Evolutionary conservation across 2,329 filamentous ascomycete genomes (phyloP).

Genomic region (Botrytis galanthina): DNA sequence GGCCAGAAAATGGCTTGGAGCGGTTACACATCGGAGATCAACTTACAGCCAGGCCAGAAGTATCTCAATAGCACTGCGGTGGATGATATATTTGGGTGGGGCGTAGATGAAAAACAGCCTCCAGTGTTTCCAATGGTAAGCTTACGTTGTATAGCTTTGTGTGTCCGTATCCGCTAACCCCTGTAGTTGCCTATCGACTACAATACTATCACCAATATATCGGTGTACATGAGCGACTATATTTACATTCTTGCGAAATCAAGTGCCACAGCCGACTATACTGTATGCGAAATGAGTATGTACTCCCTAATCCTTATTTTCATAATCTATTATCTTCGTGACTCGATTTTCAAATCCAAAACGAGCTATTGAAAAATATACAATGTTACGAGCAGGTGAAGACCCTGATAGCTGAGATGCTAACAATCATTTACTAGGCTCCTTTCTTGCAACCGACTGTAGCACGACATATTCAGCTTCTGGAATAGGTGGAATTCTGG

Average conservation of each 20-base stretch:
- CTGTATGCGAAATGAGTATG: slow-evolving; percentile 59
- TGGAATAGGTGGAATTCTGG: slow-evolving; percentile 58
- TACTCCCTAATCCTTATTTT: neutral
- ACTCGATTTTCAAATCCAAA: neutral
- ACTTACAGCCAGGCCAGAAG: slow-evolving; percentile 36
- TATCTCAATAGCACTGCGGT: slow-evolving; percentile 58
- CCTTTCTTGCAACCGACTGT: slow-evolving; percentile 62
- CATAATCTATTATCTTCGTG: neutral
- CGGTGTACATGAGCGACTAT: slow-evolving; percentile 48
- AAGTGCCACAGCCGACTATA: slow-evolving; percentile 49
- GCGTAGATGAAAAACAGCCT: slow-evolving; percentile 48
- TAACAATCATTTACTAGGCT: slow-evolving; percentile 41
- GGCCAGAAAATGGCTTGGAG: slow-evolving; percentile 39
- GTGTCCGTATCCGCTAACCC: slow-evolving; percentile 2
- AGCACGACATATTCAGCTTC: slow-evolving; percentile 60
- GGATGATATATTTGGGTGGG: slow-evolving; percentile 71
- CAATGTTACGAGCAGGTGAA: neutral
- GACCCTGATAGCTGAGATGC: neutral
- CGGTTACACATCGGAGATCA: slow-evolving; percentile 44
- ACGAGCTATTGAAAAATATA: neutral
- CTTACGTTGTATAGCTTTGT: neutral
- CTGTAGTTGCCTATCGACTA: slow-evolving; percentile 54
- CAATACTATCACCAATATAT: slow-evolving; percentile 65
- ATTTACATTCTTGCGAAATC: slow-evolving; percentile 66
- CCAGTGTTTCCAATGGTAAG: slow-evolving; percentile 52